Conservation (phyloP, 371 early-diverging fungal species). For the Mortierella sp. region DNA sequence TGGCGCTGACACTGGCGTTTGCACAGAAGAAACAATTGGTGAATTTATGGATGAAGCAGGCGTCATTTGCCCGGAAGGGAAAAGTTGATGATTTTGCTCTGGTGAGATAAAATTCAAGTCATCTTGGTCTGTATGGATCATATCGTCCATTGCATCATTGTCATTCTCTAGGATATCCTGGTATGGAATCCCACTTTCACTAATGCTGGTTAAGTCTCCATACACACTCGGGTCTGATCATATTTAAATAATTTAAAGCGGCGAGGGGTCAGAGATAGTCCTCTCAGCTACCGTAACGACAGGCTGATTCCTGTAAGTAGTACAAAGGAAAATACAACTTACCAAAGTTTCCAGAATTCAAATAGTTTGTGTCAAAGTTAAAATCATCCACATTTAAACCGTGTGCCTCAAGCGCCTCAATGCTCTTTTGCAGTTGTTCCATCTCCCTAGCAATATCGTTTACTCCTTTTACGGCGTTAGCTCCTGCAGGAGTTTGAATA, state of each 20-base stretch:
- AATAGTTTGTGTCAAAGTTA: slow-evolving; percentile 19
- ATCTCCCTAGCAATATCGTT: slow-evolving; percentile 39
- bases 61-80: background rate
- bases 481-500: slow-evolving; percentile 30
- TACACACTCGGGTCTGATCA: slow-evolving; percentile 11
- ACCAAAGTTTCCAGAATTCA: slow-evolving; percentile 19
- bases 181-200: slow-evolving; percentile 16
- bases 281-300: background rate
- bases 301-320: background rate
- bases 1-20: background rate
- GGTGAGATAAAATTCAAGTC: slow-evolving; percentile 4
- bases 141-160: background rate
- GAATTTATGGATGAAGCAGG: background rate
- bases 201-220: slow-evolving; percentile 15
- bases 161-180: slow-evolving; percentile 8
- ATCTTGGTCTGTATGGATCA: slow-evolving; percentile 11
- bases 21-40: background rate
- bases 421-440: slow-evolving; percentile 33
- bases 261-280: background rate
- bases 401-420: slow-evolving; percentile 34
- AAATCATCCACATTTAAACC: slow-evolving; percentile 24
- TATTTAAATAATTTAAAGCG: background rate
- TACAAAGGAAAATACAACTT: background rate
- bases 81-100: background rate
- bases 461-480: slow-evolving; percentile 25